phyloP scores from a whole-genome alignment of 73 alveolate genomes.

The Paramecium bursaria region DNA sequence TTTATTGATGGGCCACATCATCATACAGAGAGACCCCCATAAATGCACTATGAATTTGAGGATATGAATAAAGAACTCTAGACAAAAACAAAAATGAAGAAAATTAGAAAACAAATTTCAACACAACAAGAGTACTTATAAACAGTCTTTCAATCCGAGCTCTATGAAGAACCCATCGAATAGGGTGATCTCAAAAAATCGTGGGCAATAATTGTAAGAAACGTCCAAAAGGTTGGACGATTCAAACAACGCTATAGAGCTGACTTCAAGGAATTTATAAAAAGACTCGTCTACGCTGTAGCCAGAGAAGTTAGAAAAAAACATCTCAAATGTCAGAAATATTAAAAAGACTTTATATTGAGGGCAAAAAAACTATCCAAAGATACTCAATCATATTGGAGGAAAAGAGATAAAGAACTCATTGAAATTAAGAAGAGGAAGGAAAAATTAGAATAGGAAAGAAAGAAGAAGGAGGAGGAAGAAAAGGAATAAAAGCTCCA shows the following conservation, averaged over 20 bases:
- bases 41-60: too few species aligned
- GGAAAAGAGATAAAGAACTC: conserved; percentile 96
- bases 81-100: too few species aligned
- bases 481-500: conserved; percentile 93
- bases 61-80: too few species aligned
- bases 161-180: conserved; percentile 60
- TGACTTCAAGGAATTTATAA: conserved; percentile 89
- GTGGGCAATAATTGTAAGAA: conserved; percentile 52
- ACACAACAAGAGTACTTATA: conserved; percentile 28
- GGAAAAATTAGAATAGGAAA: conserved; percentile 95
- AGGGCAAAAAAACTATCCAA: conserved; percentile 93
- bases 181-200: conserved; percentile 51
- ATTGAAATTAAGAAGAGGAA: conserved; percentile 95
- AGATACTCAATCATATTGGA: conserved; percentile 95
- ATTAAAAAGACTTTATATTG: conserved; percentile 84
- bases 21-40: too few species aligned
- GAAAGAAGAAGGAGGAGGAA: conserved; percentile 95
- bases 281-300: conserved; percentile 84
- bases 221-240: conserved; percentile 46
- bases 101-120: conserved; percentile 3
- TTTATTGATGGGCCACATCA: too few species aligned
- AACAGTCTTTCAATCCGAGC: conserved; percentile 17
- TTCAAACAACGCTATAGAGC: conserved; percentile 70
- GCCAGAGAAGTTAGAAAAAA: conserved; percentile 94
- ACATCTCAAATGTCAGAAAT: conserved; percentile 87